Percentiles rank a stretch among this genome's conserved stretches.
phyloP scores from a whole-genome alignment of 176 grass and related monocot genomes.

The Oryza rufipogon region DNA sequence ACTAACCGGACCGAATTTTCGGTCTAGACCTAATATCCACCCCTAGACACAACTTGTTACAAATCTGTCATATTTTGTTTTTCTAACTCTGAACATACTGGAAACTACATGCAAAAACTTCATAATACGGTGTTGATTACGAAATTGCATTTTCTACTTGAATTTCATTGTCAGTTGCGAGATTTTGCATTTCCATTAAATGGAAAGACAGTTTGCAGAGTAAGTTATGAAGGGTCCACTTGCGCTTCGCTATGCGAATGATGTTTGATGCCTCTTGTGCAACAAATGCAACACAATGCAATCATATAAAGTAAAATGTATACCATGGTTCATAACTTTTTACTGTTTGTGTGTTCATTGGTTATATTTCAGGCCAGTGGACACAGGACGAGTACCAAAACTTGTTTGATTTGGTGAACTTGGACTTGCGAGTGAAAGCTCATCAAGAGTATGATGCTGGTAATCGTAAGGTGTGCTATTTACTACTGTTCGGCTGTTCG shows the following conservation, averaged over 20 bases:
- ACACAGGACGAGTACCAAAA: constrained; percentile 73
- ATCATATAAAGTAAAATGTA: not conserved
- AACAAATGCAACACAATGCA: not conserved
- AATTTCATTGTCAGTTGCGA: not conserved
- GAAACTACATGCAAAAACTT: not conserved
- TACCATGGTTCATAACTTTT: constrained; percentile 29
- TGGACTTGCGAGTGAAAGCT: constrained; percentile 73
- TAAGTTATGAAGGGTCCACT: constrained; percentile 6
- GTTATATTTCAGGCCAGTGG: constrained; percentile 56
- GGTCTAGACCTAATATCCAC: too few species aligned
- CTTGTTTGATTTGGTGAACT: constrained; percentile 86
- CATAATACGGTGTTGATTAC: not conserved
- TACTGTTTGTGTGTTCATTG: constrained; percentile 6
- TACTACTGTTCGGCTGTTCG: constrained; percentile 3
- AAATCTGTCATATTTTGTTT: not conserved
- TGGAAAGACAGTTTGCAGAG: not conserved
- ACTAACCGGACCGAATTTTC: too few species aligned
- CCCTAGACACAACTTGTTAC: not conserved
- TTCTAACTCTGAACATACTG: not conserved
- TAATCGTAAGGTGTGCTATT: constrained; percentile 60
- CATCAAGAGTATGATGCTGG: constrained; percentile 24
- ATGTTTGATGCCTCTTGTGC: not conserved
- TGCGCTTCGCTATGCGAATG: constrained; percentile 3
- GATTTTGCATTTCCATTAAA: not conserved
- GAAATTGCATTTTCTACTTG: not conserved